phyloP scores from a whole-genome alignment of 257 asterid genomes.

The Anisodus acutangulus region DNA sequence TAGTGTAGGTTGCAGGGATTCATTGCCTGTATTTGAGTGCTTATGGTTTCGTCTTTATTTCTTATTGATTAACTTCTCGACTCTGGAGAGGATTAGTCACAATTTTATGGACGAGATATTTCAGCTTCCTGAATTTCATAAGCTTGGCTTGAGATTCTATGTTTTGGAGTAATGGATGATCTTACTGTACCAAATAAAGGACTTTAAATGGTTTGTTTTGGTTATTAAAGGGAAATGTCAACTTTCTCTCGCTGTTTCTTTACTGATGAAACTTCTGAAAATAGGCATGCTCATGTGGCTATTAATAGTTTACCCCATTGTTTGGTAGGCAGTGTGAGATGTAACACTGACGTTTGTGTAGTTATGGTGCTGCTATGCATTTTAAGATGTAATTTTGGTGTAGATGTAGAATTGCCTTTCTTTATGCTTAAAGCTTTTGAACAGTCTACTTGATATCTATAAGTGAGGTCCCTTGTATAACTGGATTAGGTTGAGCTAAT shows the following conservation, averaged over 20 bases:
- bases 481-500: conserved; percentile 1
- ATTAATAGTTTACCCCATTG: background rate
- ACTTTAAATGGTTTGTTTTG: background rate
- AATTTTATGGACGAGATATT: background rate
- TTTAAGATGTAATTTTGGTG: background rate
- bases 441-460: background rate
- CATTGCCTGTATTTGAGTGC: background rate
- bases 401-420: background rate
- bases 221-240: background rate
- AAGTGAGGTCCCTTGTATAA: background rate
- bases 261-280: background rate
- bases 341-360: background rate
- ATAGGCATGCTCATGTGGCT: background rate
- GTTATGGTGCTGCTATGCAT: background rate
- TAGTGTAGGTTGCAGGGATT: background rate
- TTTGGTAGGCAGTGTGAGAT: background rate
- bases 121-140: background rate
- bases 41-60: background rate
- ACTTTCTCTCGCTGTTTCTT: background rate
- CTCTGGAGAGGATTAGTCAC: background rate
- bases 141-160: conserved; percentile 9
- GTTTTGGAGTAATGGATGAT: background rate
- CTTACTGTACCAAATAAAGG: background rate
- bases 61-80: background rate
- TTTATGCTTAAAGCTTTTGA: background rate